Evolutionary conservation across 495 filamentous ascomycete species (phyloP), one percentile per base, ranked within the genome.

Genomic region (Echria macrotheca): DNA sequence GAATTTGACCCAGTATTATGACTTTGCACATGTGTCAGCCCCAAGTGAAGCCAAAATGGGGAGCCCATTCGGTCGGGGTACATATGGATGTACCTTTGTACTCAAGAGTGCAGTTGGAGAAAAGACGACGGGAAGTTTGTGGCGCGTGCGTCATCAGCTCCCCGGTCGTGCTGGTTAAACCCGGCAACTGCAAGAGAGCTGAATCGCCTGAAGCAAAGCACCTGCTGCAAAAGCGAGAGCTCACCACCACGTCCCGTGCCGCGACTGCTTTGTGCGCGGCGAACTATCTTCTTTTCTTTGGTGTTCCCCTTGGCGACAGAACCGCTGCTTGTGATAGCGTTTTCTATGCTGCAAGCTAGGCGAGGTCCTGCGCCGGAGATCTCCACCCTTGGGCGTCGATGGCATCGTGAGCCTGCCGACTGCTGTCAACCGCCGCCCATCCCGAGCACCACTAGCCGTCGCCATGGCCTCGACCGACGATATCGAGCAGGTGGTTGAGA

Each of bases 401-500:
- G 39, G 39, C 39, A 42, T 42, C 21, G 21, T 42, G 39, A 26
- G 23, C 6, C 11, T 11, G 11, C 39, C 7, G 26, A 42, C 15
- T 8, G 23, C 39, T 22, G 5, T 23, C 39, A 26, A 6, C 39
- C n/a, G n/a, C n/a, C n/a, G n/a, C n/a, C n/a, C n/a, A n/a, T n/a
- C n/a, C n/a, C n/a, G n/a, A n/a, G n/a, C n/a, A n/a, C n/a, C n/a
- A n/a, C n/a, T 2, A 37, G 35, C n/a, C 35, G 5, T 18, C 35
- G 21, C 35, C 35, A 37, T 37, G 35, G 35, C 35, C 11, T 37
- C 35, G 6, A 42, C 49, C 12, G 49, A 42, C 2, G 32, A 58
- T 18, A 50, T 61, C 35, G 35, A 39, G 9, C 47, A 18, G 45
- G 51, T 59, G 29, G 44, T 47, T 18, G 24, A 18, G 1, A 19